Base-by-base conservation (phyloP, 306 rosid genomes). In the Malus asiatica region DNA sequence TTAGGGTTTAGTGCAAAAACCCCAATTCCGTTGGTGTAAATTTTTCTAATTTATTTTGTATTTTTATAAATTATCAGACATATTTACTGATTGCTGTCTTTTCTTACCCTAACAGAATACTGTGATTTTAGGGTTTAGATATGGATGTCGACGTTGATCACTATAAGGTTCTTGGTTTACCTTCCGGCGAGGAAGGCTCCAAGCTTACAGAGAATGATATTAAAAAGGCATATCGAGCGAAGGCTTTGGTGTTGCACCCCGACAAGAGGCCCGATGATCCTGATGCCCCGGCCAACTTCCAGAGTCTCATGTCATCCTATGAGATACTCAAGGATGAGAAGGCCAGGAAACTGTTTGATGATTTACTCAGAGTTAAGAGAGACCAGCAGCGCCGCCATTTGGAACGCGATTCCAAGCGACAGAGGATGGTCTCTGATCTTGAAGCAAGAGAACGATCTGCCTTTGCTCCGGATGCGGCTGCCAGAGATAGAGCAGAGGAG, bases 211-310 rank as follows among this genome's bases (percentile, higher is more conserved):
- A 82, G 62, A 87, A 96, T 42, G 91, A 92, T 40, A 90, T 96
- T 74, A 80, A 86, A 3, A 96, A 89, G 71, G 97, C 91, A 2
- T 96, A 96, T 88, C 84, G 81, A 86, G 81, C 11, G 5, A 92
- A 87, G 80, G 99, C 99, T 42, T 79, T 91, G 45, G 97, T 84
- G 68, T 73, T 90, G 78, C 99, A 96, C 75, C 99, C 99, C 0
- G 99, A 96, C 85, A 96, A 96, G 90, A 88, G 91, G 72, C 97
- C 85, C 1, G 95, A 89, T 27, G 95, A 94, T 81, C 87, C 96
- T 3, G 77, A 91, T 78, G 96, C 98, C 76, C 88, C 84, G 18
- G 77, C 83, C 72, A 77, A 93, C 20, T 93, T 93, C 66, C 93
- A 86, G 32, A 86, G 79, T 80, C 91, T 93, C 3, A 88, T 85